Evolutionary conservation across 2,329 filamentous ascomycete genomes (phyloP), one percentile per base, ranked within the genome.

Genomic region (Clarireedia monteithiana): DNA sequence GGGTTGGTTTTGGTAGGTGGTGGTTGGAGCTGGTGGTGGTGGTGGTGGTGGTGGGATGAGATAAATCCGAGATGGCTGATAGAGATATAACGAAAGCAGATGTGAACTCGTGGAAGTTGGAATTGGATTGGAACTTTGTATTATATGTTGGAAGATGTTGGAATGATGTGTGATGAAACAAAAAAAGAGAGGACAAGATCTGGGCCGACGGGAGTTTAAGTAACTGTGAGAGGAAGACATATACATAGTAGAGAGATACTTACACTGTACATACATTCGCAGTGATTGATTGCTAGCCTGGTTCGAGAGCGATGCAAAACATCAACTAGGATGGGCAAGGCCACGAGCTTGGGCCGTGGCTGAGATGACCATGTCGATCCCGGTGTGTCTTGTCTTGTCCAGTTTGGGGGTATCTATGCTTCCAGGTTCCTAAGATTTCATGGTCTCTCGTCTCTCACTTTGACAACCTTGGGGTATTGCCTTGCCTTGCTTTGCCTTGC

Each of bases 241-340:
- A 53, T 53, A 40, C 7, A 50, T 34, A 44, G 47, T 26, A 50
- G 7, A 26, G 30, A 26, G 15, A 27, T 15, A 55, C 44, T 50
- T 55, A 45, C 39, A 50, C 42, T 42, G 44, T 17, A 44, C 40
- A 44, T 9, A 42, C 20, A 20, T 20, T 20, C 9, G n/a, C 17
- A 23, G 23, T 44, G 23, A 44, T 12, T 17, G 40, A 44, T 54
- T 24, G 27, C 20, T 42, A 42, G 42, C 46, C 49, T 30, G 49
- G 53, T 39, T 50, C 26, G 42, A 39, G n/a, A n/a, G 30, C 10
- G 30, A 55, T 38, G 47, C 53, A 55, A 55, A 55, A 55, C 47
- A 55, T 44, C 26, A 50, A 39, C 53, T 24, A 38, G 44, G 15
- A 47, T 26, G 26, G 10, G 44, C 23, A 55, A 48, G 46, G 27